Conservation (phyloP, 768 basidiomycete genomes). For the Tylopilus sp. region DNA sequence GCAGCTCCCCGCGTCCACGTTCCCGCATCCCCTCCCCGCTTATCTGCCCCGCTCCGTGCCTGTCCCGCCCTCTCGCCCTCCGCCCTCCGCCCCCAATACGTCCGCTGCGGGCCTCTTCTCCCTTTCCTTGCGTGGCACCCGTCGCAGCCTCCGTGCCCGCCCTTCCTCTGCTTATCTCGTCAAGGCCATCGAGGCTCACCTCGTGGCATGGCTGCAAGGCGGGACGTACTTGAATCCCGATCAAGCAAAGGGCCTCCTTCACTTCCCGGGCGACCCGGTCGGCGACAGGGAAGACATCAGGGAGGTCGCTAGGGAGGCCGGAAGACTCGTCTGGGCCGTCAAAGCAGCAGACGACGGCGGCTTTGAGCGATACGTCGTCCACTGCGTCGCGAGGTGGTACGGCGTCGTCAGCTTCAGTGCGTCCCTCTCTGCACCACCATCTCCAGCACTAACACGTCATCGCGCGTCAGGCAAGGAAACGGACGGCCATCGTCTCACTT, state of each 20-base stretch:
- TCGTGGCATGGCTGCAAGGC: constrained; percentile 62
- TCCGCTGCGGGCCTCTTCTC: constrained; percentile 76
- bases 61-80: constrained; percentile 44
- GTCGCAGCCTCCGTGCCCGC: constrained; percentile 60
- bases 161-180: constrained; percentile 54
- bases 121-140: constrained; percentile 71
- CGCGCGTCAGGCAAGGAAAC: constrained; percentile 39
- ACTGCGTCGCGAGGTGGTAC: constrained; percentile 79
- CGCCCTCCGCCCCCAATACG: constrained; percentile 44
- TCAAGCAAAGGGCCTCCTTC: constrained; percentile 22
- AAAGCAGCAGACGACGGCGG: constrained; percentile 48
- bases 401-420: constrained; percentile 78
- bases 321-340: constrained; percentile 72
- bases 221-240: constrained; percentile 57
- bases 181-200: constrained; percentile 60
- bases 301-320: constrained; percentile 65
- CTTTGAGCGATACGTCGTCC: constrained; percentile 78
- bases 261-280: constrained; percentile 44
- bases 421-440: constrained; percentile 22
- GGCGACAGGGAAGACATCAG: constrained; percentile 51
- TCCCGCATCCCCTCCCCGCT: constrained; percentile 71
- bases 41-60: constrained; percentile 62
- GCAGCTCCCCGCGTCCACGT: constrained; percentile 52
- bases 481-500: constrained; percentile 61
- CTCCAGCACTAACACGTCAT: constrained; percentile 1